Percentiles rank a stretch among this genome's conserved stretches.
Evolutionary conservation across 2,329 filamentous ascomycete genomes (phyloP).

Genomic region (Aspergillus thermomutatus): DNA sequence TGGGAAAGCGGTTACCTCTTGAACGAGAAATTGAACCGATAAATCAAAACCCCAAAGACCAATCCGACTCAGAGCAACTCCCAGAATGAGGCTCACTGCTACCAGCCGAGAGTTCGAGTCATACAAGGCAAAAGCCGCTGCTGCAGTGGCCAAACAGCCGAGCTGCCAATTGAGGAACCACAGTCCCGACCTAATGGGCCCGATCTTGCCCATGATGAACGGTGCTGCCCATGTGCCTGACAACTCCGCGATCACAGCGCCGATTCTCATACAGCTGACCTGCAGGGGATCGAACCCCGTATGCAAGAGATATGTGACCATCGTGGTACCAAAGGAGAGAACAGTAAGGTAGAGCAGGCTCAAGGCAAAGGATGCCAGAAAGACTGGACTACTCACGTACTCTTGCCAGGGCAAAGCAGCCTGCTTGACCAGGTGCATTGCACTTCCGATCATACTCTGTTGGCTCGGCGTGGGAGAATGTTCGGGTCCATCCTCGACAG

Average conservation of each 20-base stretch:
- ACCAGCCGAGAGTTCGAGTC: conserved; percentile 32
- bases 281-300: conserved; percentile 47
- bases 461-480: conserved; percentile 35
- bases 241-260: conserved; percentile 51
- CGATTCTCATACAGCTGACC: conserved; percentile 47
- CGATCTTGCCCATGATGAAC: conserved; percentile 49
- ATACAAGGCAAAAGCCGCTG: conserved; percentile 42
- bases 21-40: conserved; percentile 58
- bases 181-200: conserved; percentile 62
- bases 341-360: conserved; percentile 55
- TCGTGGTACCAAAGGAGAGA: conserved; percentile 53
- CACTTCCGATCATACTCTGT: conserved; percentile 1
- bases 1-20: conserved; percentile 48
- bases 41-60: conserved; percentile 63
- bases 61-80: conserved; percentile 55
- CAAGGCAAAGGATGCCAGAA: conserved; percentile 48
- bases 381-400: conserved; percentile 29
- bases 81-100: conserved; percentile 49
- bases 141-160: conserved; percentile 48
- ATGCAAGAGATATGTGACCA: conserved; percentile 54
- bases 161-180: conserved; percentile 71
- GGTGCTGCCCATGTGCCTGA: conserved; percentile 54
- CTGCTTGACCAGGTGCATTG: conserved; percentile 4
- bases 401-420: conserved; percentile 21
- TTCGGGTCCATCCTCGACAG: background rate